Evolutionary conservation across 2,329 filamentous ascomycete genomes (phyloP).

Genomic region (Diaporthe helianthi): DNA sequence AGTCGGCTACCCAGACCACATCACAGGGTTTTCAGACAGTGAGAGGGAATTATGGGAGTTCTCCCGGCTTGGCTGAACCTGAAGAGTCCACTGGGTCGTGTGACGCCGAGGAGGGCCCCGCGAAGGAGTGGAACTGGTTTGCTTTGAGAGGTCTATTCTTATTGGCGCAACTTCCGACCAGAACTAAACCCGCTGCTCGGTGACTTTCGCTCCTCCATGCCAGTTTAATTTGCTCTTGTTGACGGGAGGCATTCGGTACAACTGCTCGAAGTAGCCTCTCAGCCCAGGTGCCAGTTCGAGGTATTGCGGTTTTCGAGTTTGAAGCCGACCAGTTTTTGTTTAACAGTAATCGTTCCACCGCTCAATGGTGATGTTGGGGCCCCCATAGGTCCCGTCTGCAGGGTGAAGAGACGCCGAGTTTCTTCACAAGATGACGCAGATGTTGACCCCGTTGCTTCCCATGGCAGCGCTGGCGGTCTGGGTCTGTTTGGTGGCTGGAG

Average conservation of each 20-base stretch:
- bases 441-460: slow-evolving; percentile 40
- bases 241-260: neutral
- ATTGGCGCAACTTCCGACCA: slow-evolving; percentile 6
- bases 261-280: neutral
- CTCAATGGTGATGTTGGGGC: neutral
- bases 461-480: slow-evolving; percentile 41
- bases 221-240: neutral
- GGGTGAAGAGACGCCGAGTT: slow-evolving; percentile 14
- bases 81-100: neutral
- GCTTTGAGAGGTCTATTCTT: neutral
- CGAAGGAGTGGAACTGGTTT: neutral
- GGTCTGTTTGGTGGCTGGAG: slow-evolving; percentile 41
- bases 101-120: neutral
- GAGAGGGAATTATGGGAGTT: neutral
- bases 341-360: slow-evolving; percentile 15
- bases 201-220: neutral
- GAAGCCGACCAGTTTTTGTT: neutral
- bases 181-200: neutral
- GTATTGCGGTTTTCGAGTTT: neutral
- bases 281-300: neutral
- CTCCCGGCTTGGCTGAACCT: neutral
- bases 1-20: no score
- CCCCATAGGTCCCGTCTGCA: slow-evolving; percentile 15
- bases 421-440: slow-evolving; percentile 46
- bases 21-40: no score